Percentiles rank a stretch among this genome's conserved stretches.
Evolutionary conservation across 176 grass and related monocot species (phyloP).

Genomic region (Metroxylon sagu): DNA sequence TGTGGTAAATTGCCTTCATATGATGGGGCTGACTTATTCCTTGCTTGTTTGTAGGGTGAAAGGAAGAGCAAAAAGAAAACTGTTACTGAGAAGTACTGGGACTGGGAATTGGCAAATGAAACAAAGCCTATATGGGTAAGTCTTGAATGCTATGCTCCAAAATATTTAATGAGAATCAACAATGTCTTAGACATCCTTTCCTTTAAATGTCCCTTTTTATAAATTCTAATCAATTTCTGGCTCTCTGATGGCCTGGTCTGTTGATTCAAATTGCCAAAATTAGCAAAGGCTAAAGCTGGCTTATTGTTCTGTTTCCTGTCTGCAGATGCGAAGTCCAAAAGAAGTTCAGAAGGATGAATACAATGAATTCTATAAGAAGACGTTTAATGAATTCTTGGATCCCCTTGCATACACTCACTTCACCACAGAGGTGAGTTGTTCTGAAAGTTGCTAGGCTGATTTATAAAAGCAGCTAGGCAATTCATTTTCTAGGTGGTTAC

Average conservation of each 20-base stretch:
- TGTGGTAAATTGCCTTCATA: too few species aligned
- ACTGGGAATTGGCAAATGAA: slow-evolving; percentile 87
- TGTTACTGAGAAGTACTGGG: slow-evolving; percentile 91
- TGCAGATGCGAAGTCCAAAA: slow-evolving; percentile 80
- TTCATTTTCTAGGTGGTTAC: too few species aligned
- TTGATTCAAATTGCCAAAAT: too few species aligned
- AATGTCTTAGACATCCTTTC: too few species aligned
- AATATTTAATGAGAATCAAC: too few species aligned
- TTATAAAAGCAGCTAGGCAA: too few species aligned
- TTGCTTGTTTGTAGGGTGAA: slow-evolving; percentile 36
- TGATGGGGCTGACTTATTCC: not conserved
- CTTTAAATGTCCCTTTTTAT: too few species aligned
- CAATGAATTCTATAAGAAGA: slow-evolving; percentile 90
- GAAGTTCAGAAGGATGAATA: slow-evolving; percentile 71
- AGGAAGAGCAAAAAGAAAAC: slow-evolving; percentile 76
- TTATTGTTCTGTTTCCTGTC: slow-evolving; percentile 6
- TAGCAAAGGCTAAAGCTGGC: not conserved
- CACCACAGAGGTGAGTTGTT: slow-evolving; percentile 56
- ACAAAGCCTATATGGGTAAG: slow-evolving; percentile 91
- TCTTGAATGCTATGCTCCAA: too few species aligned
- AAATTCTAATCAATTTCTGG: too few species aligned
- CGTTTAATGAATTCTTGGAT: slow-evolving; percentile 93
- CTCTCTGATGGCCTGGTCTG: too few species aligned
- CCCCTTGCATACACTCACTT: slow-evolving; percentile 74
- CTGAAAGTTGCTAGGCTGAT: not conserved